Base-by-base conservation (phyloP, 1,284 basidiomycete genomes). In the Apiotrichum montevideense region DNA sequence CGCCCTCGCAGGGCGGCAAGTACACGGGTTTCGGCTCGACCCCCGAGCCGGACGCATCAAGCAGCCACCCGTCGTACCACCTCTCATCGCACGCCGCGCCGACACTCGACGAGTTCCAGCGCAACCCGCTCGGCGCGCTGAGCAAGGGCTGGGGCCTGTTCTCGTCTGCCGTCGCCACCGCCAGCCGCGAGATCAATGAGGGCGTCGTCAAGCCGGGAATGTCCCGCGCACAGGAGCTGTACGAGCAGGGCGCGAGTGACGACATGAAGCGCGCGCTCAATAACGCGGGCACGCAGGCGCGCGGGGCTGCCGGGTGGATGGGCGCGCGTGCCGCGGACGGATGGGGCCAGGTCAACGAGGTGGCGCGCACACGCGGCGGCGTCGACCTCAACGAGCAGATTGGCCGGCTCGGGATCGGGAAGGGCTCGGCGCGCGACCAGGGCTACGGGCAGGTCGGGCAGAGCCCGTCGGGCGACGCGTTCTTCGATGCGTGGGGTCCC, bases 141-240 rank as follows among this genome's bases (percentile, higher is more conserved):
- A 61, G 58, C 15, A 78, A 78, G 63, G 73, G 74, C 35, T 77
- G 77, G 77, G 76, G 76, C 29, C 62, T 78, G 14, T 76, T 78
- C 65, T 70, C 67, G 2, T 68, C 68, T 13, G 76, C 74, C 6
- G 70, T 78, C 15, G 66, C 63, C 1, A 59, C 55, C 2, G 75
- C 77, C 1, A 63, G 63, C 0, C 61, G 65, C 33, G 75, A 75
- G 52, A 74, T 78, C 62, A 74, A 77, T 59, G 64, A 68, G 11
- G 57, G 62, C 4, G 74, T 78, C 54, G 69, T 78, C 35, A 69
- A 78, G 61, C 77, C 77, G 0, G 72, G 72, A 15, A 61, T 77
- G 54, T 46, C 57, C 1, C 57, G 63, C 10, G 73, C 72, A 13
- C 57, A 65, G 14, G 64, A 68, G 41, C 54, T 68, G 32, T 67